Evolutionary conservation across 192 early-diverging fungal species (phyloP).

Genomic region (Rhizoclosmatium globosum): DNA sequence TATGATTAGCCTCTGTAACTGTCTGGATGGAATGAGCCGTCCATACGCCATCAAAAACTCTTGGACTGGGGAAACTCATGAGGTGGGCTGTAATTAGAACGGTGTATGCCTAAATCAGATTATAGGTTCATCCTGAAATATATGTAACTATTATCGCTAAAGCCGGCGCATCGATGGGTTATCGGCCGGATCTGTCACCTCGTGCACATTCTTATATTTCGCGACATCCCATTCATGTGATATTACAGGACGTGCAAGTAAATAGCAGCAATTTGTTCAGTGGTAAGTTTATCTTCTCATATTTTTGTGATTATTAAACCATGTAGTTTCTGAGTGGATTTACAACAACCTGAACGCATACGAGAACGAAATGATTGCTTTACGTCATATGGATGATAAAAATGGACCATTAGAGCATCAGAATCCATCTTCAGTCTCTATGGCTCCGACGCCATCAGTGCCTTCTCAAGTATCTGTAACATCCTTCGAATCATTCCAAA

Average conservation of each 20-base stretch:
- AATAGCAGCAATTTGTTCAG: constrained; percentile 41
- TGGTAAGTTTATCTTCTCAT: background rate
- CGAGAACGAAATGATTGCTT: constrained; percentile 51
- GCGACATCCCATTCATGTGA: constrained; percentile 46
- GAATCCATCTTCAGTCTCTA: background rate
- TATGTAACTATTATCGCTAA: constrained; percentile 58
- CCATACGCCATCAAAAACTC: constrained; percentile 51
- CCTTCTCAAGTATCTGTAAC: constrained; percentile 7
- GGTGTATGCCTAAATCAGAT: constrained; percentile 10
- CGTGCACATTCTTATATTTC: constrained; percentile 37
- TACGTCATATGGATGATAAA: constrained; percentile 35
- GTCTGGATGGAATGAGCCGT: constrained; percentile 55
- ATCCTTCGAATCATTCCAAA: constrained; percentile 6
- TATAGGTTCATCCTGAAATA: constrained; percentile 49
- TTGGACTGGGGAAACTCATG: constrained; percentile 21
- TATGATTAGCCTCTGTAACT: constrained; percentile 51
- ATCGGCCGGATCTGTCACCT: constrained; percentile 40
- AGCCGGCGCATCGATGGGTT: constrained; percentile 45
- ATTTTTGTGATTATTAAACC: background rate
- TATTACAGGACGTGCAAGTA: constrained; percentile 57
- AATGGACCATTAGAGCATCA: background rate
- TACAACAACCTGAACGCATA: constrained; percentile 55
- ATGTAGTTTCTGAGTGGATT: constrained; percentile 45
- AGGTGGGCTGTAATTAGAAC: background rate
- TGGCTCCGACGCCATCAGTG: background rate